Evolutionary conservation across 441 rosid species (phyloP).

Genomic region (Arabidopsis hybrid): DNA sequence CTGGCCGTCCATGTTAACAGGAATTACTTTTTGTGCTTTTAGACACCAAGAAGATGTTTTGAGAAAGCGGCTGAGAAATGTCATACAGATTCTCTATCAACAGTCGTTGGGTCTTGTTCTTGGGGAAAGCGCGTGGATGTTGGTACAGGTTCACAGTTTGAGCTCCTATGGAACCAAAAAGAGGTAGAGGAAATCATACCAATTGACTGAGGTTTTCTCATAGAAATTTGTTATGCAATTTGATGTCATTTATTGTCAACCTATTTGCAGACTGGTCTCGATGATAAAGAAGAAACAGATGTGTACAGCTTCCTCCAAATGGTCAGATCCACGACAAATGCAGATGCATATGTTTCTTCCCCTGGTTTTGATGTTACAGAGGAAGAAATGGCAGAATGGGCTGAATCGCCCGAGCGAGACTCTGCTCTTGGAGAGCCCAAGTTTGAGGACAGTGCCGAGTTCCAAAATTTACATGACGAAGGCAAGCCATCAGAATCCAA

Average conservation of each 20-base stretch:
- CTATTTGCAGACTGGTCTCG: slow-evolving; percentile 58
- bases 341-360: slow-evolving; percentile 60
- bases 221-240: slow-evolving; percentile 20
- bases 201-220: slow-evolving; percentile 13
- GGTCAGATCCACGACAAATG: slow-evolving; percentile 59
- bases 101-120: slow-evolving; percentile 89
- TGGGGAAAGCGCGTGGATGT: slow-evolving; percentile 96
- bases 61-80: slow-evolving; percentile 96
- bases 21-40: slow-evolving; percentile 40
- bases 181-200: slow-evolving; percentile 51
- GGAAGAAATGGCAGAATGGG: slow-evolving; percentile 68
- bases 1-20: slow-evolving; percentile 17
- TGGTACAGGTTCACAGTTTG: slow-evolving; percentile 94
- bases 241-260: slow-evolving; percentile 33
- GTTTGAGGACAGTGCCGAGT: slow-evolving; percentile 77
- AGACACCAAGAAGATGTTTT: slow-evolving; percentile 91
- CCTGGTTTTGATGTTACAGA: slow-evolving; percentile 73
- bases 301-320: slow-evolving; percentile 83
- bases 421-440: slow-evolving; percentile 57
- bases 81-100: slow-evolving; percentile 73
- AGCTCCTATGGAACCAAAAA: slow-evolving; percentile 72
- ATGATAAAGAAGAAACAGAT: slow-evolving; percentile 56
- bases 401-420: slow-evolving; percentile 71
- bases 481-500: slow-evolving; percentile 47
- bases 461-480: slow-evolving; percentile 41